Conservation (phyloP, 2,329 filamentous ascomycete genomes). For the Ceratocystis papillata region DNA sequence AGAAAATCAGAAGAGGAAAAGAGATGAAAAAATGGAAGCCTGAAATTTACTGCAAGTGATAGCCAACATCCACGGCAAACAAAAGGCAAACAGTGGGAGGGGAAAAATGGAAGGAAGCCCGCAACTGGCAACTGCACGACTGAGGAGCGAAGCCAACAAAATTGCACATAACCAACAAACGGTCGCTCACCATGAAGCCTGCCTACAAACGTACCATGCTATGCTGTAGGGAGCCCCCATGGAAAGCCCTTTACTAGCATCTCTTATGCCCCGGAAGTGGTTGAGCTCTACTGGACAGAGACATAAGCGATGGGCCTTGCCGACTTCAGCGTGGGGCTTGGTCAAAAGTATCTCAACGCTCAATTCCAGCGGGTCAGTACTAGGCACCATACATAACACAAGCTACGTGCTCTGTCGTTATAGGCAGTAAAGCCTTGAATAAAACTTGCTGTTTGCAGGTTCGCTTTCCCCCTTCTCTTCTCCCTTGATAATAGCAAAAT, state of each 20-base stretch:
- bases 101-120: constrained; percentile 9
- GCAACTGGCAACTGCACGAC: constrained; percentile 4
- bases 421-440: background rate
- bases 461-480: background rate
- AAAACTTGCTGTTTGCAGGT: constrained; percentile 1
- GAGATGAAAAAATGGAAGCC: constrained; percentile 14
- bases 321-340: background rate
- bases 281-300: background rate
- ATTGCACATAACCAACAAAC: constrained; percentile 1
- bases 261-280: background rate
- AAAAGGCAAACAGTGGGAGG: constrained; percentile 3
- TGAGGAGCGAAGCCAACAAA: background rate
- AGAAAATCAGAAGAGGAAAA: constrained; percentile 15
- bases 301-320: background rate
- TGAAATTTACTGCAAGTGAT: constrained; percentile 3
- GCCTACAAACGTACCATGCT: background rate
- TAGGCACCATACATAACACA: background rate
- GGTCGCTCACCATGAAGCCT: background rate
- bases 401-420: background rate
- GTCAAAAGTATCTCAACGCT: background rate
- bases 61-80: background rate
- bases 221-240: background rate
- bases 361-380: background rate
- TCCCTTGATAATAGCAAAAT: background rate
- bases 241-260: background rate